phyloP scores from a whole-genome alignment of 2,329 filamentous ascomycete genomes.

The Phaeosphaeria sp. region DNA sequence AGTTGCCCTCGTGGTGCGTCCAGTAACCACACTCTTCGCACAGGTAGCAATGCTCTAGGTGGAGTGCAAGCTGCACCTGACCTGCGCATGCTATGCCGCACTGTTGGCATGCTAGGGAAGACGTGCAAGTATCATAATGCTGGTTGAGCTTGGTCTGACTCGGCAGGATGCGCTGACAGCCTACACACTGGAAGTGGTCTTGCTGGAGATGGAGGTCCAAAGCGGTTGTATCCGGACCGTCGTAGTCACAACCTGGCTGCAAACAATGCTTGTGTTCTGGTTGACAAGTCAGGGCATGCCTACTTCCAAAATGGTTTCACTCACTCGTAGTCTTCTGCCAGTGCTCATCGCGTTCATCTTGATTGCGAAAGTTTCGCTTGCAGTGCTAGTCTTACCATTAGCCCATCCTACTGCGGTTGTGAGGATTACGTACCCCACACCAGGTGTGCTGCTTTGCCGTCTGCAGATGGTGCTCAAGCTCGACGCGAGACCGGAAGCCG shows the following conservation, averaged over 20 bases:
- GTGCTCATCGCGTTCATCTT: slow-evolving; percentile 41
- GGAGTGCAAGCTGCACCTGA: slow-evolving; percentile 23
- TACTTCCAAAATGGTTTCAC: background rate
- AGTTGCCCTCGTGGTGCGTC: slow-evolving; percentile 29
- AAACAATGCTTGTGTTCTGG: slow-evolving; percentile 42
- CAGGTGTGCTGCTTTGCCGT: slow-evolving; percentile 36
- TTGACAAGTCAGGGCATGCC: background rate
- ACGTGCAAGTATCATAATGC: slow-evolving; percentile 30
- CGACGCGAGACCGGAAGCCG: slow-evolving; percentile 25
- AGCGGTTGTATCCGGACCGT: slow-evolving; percentile 20
- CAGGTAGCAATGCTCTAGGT: slow-evolving; percentile 29
- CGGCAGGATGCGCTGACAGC: slow-evolving; percentile 35
- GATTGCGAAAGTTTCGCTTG: slow-evolving; percentile 33
- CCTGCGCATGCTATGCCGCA: slow-evolving; percentile 28
- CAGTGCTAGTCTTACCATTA: slow-evolving; percentile 13
- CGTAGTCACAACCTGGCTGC: slow-evolving; percentile 41
- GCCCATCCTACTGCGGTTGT: background rate
- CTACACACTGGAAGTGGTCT: slow-evolving; percentile 42
- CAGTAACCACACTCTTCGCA: slow-evolving; percentile 30
- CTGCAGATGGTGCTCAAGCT: slow-evolving; percentile 34
- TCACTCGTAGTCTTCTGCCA: slow-evolving; percentile 37
- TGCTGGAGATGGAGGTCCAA: slow-evolving; percentile 33
- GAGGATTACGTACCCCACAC: slow-evolving; percentile 18
- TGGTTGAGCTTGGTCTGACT: slow-evolving; percentile 36
- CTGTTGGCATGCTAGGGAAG: slow-evolving; percentile 24